A percentile compares a stretch with the other conserved stretches of the same genome.
phyloP scores from a whole-genome alignment of 768 basidiomycete species.

The Macrolepiota fuliginosa region DNA sequence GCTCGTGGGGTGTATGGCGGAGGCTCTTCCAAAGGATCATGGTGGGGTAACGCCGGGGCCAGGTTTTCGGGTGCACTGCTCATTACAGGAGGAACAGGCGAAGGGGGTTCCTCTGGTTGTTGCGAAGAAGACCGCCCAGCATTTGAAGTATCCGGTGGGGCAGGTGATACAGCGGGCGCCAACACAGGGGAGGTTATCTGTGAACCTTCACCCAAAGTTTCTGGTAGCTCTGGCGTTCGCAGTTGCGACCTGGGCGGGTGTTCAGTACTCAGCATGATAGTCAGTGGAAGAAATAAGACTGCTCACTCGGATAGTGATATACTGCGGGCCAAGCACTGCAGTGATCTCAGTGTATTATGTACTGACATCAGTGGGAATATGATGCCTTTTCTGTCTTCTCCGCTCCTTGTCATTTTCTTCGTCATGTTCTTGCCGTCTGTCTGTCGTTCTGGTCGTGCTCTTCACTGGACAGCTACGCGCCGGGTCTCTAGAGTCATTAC shows the following conservation, averaged over 20 bases:
- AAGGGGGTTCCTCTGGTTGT: not conserved
- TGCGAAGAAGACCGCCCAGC: not conserved
- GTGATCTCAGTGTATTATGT: not conserved
- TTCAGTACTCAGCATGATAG: not conserved
- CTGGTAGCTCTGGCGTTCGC: not conserved
- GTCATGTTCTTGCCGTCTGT: constrained; percentile 1
- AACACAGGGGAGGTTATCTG: not conserved
- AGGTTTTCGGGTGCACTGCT: not conserved
- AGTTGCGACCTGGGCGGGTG: not conserved
- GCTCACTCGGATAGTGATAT: not conserved
- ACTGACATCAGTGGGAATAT: not conserved
- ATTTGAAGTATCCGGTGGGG: not conserved
- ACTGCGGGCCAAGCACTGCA: not conserved
- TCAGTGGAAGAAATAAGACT: not conserved
- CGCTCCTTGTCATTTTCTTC: not conserved
- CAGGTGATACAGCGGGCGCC: not conserved
- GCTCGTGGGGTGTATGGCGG: constrained; percentile 69
- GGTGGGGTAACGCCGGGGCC: not conserved
- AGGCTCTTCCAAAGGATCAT: constrained; percentile 46
- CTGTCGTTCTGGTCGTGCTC: not conserved
- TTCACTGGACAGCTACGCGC: not conserved
- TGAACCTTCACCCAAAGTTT: not conserved
- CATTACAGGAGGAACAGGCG: not conserved
- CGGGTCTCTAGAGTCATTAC: not conserved
- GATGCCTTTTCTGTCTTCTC: not conserved